Evolutionary conservation across 2,329 filamentous ascomycete genomes (phyloP), one percentile per base, ranked within the genome.

Genomic region (Ceratocystis lukuohia): DNA sequence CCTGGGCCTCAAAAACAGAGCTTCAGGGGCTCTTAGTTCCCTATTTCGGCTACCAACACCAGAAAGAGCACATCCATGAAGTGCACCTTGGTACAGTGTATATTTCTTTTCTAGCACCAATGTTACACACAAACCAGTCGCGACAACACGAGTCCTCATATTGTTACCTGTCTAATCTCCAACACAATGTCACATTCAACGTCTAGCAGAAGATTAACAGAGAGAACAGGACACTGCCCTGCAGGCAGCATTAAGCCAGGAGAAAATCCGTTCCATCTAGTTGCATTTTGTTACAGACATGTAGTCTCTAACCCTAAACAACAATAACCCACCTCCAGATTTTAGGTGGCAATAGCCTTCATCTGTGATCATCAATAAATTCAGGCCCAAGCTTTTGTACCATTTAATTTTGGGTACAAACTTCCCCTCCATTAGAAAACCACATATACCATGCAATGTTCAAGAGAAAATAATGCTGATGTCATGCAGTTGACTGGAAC

Each of bases 41-140:
- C 48, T 53, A 53, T 53, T 53, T 22, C 48, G 25, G 48, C 48
- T 25, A 28, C 22, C 37, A 41, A 41, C 37, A 15, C 37, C 10
- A 41, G 37, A 41, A 41, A 41, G 37, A 15, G 37, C 12, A 12
- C 12, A 33, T 41, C 12, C 37, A 41, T 41, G 12, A 41, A 15
- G 12, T 41, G 37, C 12, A 41, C 37, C 12, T 33, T 57, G 15
- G 5, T 59, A 59, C 56, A 37, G 56, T 59, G 56, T n/a, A 20
- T 7, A 5, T 20, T n/a, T 8, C 28, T 53, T 3, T 59, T 5
- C 15, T 7, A 1, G 28, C 17, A 59, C 28, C 1, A 30, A 28
- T 59, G 56, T 59, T 59, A 59, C 56, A 59, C 56, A 59, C 25
- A 37, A 33, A 37, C 56, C n/a, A 28, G 56, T 37, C 28, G 28